Evolutionary conservation across 768 basidiomycete species (phyloP), one percentile per base, ranked within the genome.

Genomic region (Naganishia friedmannii): DNA sequence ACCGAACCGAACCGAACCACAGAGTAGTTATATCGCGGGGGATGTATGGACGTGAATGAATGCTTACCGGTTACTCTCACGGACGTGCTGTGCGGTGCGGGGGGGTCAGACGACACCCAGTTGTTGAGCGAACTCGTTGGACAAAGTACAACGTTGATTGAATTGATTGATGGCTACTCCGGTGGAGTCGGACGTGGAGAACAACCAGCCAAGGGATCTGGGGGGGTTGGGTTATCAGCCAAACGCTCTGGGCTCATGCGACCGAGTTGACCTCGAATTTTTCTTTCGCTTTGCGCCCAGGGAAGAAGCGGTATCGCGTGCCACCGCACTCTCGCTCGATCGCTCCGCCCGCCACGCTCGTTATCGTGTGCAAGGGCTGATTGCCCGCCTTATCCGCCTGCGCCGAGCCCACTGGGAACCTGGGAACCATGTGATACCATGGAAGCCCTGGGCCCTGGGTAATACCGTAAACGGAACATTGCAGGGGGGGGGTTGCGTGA

Each of bases 121-220:
- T n/a, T n/a, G n/a, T n/a, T n/a, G n/a, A n/a, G n/a, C n/a, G n/a
- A n/a, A n/a, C n/a, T n/a, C n/a, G n/a, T 37, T 37, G 34, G 34
- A 12, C 34, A 37, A 37, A n/a, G n/a, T n/a, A n/a, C n/a, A n/a
- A n/a, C n/a, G 34, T 37, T 37, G 34, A 12, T 37, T n/a, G n/a
- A n/a, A 37, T 37, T 37, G 29, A 23, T 53, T 26, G 29, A 19
- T 13, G 3, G 54, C 23, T 56, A 19, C n/a, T 58, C 57, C 57
- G 57, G 57, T 58, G 57, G 57, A 58, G 57, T 58, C 57, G 57
- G 57, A 58, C 57, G 57, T 58, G 57, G 57, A 58, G 57, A 58
- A 39, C 7, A 34, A 4, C 26, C 10, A n/a, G n/a, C n/a, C n/a
- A n/a, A n/a, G n/a, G n/a, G n/a, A n/a, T n/a, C n/a, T n/a, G n/a